Conservation (phyloP, 176 grass and related monocot species). For the Musa schizocarpa region DNA sequence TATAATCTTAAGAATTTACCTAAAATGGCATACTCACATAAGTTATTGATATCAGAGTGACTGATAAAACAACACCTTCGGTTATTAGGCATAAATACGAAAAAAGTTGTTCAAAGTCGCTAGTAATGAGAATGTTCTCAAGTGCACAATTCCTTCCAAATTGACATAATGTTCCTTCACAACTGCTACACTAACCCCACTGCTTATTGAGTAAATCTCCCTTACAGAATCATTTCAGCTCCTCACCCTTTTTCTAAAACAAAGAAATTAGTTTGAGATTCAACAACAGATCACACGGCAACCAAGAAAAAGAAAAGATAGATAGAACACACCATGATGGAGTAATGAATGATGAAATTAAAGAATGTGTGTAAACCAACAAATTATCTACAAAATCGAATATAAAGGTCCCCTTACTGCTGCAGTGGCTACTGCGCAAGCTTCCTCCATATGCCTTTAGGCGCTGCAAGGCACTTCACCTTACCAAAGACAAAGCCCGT, state of each 20-base stretch:
- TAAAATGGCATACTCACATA: too few species aligned
- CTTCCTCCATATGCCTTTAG: constrained; percentile 85
- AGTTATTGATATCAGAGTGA: too few species aligned
- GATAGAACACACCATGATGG: too few species aligned
- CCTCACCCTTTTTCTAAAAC: neutral
- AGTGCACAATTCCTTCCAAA: too few species aligned
- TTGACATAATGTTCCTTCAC: too few species aligned
- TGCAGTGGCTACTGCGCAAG: constrained; percentile 42
- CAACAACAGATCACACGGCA: neutral
- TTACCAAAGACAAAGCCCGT: constrained; percentile 81
- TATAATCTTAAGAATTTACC: too few species aligned
- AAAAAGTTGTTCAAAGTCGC: too few species aligned
- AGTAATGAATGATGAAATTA: too few species aligned
- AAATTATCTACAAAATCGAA: neutral
- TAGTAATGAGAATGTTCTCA: too few species aligned
- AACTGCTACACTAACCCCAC: neutral
- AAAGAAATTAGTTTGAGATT: neutral
- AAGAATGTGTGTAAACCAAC: neutral
- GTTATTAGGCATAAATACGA: too few species aligned
- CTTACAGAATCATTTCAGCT: neutral
- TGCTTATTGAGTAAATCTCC: neutral
- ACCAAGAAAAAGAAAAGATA: neutral
- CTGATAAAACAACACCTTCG: too few species aligned
- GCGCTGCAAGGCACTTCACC: constrained; percentile 70
- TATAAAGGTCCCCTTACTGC: neutral